These are phyloP conservation scores for Mortierella sp. DNA, from an alignment of 371 early-diverging fungal genomes.

Conservation along the genomic window DNA sequence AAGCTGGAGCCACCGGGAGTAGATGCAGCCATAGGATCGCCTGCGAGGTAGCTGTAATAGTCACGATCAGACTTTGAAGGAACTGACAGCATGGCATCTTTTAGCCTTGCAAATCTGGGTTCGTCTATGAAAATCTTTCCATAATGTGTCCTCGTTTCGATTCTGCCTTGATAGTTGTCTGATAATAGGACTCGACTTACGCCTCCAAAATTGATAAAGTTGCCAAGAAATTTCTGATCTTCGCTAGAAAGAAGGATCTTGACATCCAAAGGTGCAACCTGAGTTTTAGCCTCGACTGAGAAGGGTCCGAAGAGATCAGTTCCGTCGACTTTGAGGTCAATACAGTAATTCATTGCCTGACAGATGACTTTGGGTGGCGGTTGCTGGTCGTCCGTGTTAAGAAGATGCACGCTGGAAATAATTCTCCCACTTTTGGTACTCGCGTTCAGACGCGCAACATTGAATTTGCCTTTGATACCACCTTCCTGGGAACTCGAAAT, in stretches of 20 bases:
- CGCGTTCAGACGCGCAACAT: constrained; percentile 29
- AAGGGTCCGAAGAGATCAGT: constrained; percentile 43
- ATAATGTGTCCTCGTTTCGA: constrained; percentile 51
- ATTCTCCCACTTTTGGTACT: constrained; percentile 38
- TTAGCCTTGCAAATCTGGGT: constrained; percentile 42
- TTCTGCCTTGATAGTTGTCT: constrained; percentile 42
- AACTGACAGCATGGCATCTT: constrained; percentile 29
- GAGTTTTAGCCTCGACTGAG: constrained; percentile 55
- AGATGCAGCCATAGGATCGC: not conserved
- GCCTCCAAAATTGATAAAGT: constrained; percentile 56
- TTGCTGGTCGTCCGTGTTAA: constrained; percentile 42
- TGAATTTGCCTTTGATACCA: constrained; percentile 39
- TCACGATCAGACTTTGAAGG: constrained; percentile 38
- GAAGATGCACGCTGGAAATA: constrained; percentile 25
- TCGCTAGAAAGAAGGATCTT: constrained; percentile 33
- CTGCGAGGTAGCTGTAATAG: not conserved
- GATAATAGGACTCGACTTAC: constrained; percentile 34
- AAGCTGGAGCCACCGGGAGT: not conserved
- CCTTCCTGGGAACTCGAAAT: constrained; percentile 22
- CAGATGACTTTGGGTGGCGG: constrained; percentile 48
- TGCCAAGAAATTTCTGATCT: constrained; percentile 35
- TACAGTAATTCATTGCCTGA: constrained; percentile 19
- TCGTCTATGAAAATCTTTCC: constrained; percentile 44
- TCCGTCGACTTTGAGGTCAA: constrained; percentile 37
- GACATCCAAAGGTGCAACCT: constrained; percentile 37